These are phyloP conservation scores for Acer negundo DNA, from an alignment of 345 rosid species.

Conservation along the genomic window DNA sequence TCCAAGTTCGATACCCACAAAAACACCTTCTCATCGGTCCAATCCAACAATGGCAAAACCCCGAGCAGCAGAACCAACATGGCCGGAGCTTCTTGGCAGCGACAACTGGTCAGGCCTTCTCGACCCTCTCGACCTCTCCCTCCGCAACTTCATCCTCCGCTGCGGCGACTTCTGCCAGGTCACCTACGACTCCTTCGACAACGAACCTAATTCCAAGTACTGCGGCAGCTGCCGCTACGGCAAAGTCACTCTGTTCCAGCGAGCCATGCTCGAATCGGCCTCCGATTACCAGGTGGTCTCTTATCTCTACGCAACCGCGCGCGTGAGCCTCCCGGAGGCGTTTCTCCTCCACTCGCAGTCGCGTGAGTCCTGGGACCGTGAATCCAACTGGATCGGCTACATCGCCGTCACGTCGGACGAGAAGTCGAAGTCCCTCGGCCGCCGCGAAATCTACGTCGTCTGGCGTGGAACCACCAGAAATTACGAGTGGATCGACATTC, in stretches of 20 bases:
- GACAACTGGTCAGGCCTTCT: constrained; percentile 70
- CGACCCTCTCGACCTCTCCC: constrained; percentile 65
- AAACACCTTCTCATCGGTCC: neutral
- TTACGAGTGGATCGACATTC: constrained; percentile 75
- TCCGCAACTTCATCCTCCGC: constrained; percentile 74
- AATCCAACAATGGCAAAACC: constrained; percentile 35
- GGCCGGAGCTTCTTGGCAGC: constrained; percentile 68
- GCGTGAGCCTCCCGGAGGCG: constrained; percentile 52
- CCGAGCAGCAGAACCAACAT: constrained; percentile 37
- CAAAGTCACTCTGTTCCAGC: constrained; percentile 54
- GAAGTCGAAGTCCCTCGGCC: constrained; percentile 42
- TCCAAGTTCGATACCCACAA: neutral
- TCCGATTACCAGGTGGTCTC: constrained; percentile 46
- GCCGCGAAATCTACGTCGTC: constrained; percentile 73
- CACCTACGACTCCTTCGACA: constrained; percentile 89
- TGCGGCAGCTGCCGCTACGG: constrained; percentile 90
- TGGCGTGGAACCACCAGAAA: constrained; percentile 82
- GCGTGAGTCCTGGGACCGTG: constrained; percentile 91
- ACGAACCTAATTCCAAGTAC: constrained; percentile 79
- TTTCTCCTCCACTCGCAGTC: constrained; percentile 70
- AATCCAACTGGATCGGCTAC: constrained; percentile 95
- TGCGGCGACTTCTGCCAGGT: constrained; percentile 93
- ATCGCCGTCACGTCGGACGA: constrained; percentile 74
- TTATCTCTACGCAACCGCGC: constrained; percentile 84
- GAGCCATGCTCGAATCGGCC: constrained; percentile 67